Conservation (phyloP, 2,329 filamentous ascomycete genomes). For the Colletotrichum spaethianum region DNA sequence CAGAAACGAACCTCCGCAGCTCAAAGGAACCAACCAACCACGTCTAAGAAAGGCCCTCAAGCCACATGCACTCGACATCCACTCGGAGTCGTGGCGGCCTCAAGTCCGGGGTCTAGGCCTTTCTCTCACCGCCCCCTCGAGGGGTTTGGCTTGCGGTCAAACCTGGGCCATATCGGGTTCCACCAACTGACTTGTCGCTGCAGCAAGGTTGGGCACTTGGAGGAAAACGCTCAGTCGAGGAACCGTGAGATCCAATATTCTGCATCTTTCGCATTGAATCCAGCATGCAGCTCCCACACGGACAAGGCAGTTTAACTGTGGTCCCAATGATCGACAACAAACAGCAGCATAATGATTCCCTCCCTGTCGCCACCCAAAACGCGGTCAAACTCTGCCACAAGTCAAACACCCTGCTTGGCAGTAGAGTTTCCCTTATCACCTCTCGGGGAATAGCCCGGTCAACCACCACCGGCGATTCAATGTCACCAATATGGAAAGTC, state of each 20-base stretch:
- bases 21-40: not conserved
- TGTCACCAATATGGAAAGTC: not conserved
- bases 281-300: not conserved
- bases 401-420: not conserved
- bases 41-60: not conserved
- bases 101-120: not conserved
- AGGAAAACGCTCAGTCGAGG: not conserved
- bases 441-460: constrained; percentile 7
- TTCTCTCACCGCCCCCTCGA: constrained; percentile 2
- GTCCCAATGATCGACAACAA: constrained; percentile 12
- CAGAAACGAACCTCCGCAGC: not conserved
- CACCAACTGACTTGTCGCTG: constrained; percentile 4
- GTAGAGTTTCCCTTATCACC: not conserved
- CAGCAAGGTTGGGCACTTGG: not conserved
- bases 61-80: not conserved
- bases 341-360: not conserved
- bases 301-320: not conserved
- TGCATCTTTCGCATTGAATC: constrained; percentile 1
- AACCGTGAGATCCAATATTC: not conserved
- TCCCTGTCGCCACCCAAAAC: constrained; percentile 1
- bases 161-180: not conserved
- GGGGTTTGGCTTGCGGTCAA: not conserved
- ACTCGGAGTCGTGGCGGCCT: not conserved
- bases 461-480: not conserved
- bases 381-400: constrained; percentile 19